Base-by-base conservation (phyloP, 805 yeast species). In the Zygotorulaspora florentina region DNA sequence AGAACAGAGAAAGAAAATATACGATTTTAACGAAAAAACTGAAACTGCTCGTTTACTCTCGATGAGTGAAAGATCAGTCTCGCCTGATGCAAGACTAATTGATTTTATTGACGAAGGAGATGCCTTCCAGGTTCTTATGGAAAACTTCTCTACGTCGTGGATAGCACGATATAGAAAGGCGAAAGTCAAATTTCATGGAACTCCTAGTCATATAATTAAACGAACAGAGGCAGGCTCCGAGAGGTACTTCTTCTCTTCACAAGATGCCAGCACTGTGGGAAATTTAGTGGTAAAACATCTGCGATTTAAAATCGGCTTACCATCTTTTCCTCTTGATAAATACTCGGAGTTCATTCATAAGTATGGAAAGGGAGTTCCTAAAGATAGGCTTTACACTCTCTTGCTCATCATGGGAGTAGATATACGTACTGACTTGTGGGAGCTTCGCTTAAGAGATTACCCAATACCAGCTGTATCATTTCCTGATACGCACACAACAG, bases 401-500 rank as follows among this genome's bases (percentile, higher is more conserved):
- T 64, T 82, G 33, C 59, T 79, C 7, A 81, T 85, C 0, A 47
- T 79, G 40, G 72, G 68, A 39, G 47, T 79, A 8, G 68, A 68
- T n/a, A 55, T 81, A 9, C 67, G 60, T 45, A 74, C 79, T 30
- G 65, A 68, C 16, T 58, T 67, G 8, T 64, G 76, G 59, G 70
- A 71, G 29, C 60, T 77, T 28, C 72, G 68, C 44, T 55, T 81
- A 12, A 68, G 76, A 46, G 85, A 80, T 56, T 81, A 77, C 57
- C 77, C 82, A 1, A 53, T 80, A 2, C 86, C 89, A 0, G 54
- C 82, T 5, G 52, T 81, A 2, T 73, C 77, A 2, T 77, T 83
- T 52, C 66, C 70, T 0, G 57, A 61, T 20, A 57, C 72, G 8
- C 46, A 50, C 9, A 61, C 76, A 11, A 45, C 54, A 3, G 80